Base-by-base conservation (phyloP, 2,329 filamentous ascomycete species). In the Hymenoscyphus albidus region DNA sequence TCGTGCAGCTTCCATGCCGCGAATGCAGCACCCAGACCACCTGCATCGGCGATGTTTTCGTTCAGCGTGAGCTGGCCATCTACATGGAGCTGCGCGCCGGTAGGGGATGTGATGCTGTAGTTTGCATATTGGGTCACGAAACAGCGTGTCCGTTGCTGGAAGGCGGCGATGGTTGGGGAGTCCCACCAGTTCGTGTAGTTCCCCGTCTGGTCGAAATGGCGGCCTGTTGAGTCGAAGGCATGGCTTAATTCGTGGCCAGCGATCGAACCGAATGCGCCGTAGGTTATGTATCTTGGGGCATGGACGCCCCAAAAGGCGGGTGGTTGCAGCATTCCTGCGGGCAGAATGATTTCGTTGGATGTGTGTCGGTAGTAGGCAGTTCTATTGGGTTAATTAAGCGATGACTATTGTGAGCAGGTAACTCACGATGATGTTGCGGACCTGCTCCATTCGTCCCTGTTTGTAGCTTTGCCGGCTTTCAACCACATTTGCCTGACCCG, bases 31-130 rank as follows among this genome's bases (percentile, higher is more conserved):
- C 81, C 80, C 0, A 91, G 72, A 14, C 88, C 88, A 14, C 88
- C 88, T 0, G 88, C 85, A 73, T 91, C 88, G 1, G 88, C 88
- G 71, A 91, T 87, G 72, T 90, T 91, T 77, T 91, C 88, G 27
- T 84, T 85, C 1, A 90, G 77, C 0, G 88, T 91, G 14, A 85
- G 77, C 31, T 78, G 78, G 12, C 88, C 88, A 65, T 88, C 86
- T 62, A 90, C 82, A 65, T 87, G 82, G 0, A 88, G 77, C 3
- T 81, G 78, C 67, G 84, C 81, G 1, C 80, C 83, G 44, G 51
- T 14, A 14, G 87, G 80, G 0, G 82, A 84, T 0, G 79, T 78
- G 13, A 89, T 80, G 0, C 82, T 85, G 72, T 83, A 89, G 48
- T 87, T 81, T 64, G 77, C 76, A 72, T 89, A 91, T 75, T 91